Base-by-base conservation (phyloP, 2,329 filamentous ascomycete species). In the Huntiella savannae region DNA sequence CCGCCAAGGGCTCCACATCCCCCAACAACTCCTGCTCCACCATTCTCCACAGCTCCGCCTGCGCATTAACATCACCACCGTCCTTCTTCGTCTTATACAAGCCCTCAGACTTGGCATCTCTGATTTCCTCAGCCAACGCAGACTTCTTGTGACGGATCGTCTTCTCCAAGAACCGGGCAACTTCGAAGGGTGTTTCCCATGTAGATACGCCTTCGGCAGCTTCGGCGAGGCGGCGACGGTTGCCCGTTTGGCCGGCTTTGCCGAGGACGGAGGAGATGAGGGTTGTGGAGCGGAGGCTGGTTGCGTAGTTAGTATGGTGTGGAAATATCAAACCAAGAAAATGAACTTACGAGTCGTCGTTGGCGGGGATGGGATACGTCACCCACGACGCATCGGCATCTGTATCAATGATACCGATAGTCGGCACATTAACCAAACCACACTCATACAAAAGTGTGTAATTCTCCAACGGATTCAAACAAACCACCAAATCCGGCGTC, bases 351-450 rank as follows among this genome's bases (percentile, higher is more conserved):
- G 79, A 86, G 69, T 98, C 91, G 58, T 98, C 91, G 60, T 98
- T 98, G 43, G 85, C 85, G 2, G 91, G 91, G 54, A 98, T 95
- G 11, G 83, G 82, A 59, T 98, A 98, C 3, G 91, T 96, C 43
- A 96, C 86, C 75, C 83, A 88, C 0, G 84, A 84, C 1, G 91
- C 84, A 62, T 96, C 82, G 2, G 78, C 79, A 61, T 98, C 82
- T 1, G 91, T 96, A 62, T 98, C 91, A 54, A 96, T 81, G 49
- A 98, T 71, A 40, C 88, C 91, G 56, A 98, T 91, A 0, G 91
- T 96, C 1, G 91, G 91, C 48, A 98, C 82, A 57, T 80, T 83
- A 59, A 84, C 80, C 49, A 86, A 60, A 0, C 81, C 83, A 60
- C 91, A 96, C 67, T 98, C 91, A 62, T 91, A 85, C 57, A 98